Evolutionary conservation across 2,329 filamentous ascomycete genomes (phyloP), one percentile per base, ranked within the genome.

Genomic region (Neonectria hederae): DNA sequence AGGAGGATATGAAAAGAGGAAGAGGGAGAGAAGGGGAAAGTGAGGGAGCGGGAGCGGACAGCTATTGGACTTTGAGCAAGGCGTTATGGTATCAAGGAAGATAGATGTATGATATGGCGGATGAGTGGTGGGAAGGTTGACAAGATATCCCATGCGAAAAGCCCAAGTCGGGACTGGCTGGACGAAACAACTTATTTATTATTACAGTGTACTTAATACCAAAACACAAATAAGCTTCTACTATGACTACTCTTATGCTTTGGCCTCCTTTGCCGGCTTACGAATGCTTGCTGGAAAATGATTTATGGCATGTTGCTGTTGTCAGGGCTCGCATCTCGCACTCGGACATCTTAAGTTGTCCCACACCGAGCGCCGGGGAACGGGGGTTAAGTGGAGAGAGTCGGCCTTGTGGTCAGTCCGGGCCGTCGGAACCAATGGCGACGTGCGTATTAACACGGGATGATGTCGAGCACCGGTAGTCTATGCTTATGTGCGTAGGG

Each of bases 21-120:
- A 42, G 35, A 38, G 26, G 42, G 52, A 65, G 32, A 38, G 51
- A 59, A 42, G 24, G 57, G 10, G 2, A 32, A 10, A 13, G 30
- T 4, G 30, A 13, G 30, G 11, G 10, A 57, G 51, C 45, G 43
- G 30, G 42, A 26, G 62, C 51, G n/a, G n/a, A n/a, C n/a, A 63
- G 59, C 52, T 69, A 54, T 67, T 63, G 62, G 62, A 69, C 62
- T 73, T 71, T 75, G 63, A 74, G 73, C 73, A 75, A 58, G 73
- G 73, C 73, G 73, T 75, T 75, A 48, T 24, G 69, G 69, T 22
- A 58, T 63, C 43, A 45, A 54, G 55, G 52, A 40, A 65, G 64
- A 62, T 66, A 65, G 64, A 62, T 66, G 54, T 57, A 63, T 63
- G 26, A 52, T 71, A 53, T 65, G 48, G 42, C 19, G 30, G 30